Evolutionary conservation across 306 rosid species (phyloP).

Genomic region (Cyclanthera cordifolia): DNA sequence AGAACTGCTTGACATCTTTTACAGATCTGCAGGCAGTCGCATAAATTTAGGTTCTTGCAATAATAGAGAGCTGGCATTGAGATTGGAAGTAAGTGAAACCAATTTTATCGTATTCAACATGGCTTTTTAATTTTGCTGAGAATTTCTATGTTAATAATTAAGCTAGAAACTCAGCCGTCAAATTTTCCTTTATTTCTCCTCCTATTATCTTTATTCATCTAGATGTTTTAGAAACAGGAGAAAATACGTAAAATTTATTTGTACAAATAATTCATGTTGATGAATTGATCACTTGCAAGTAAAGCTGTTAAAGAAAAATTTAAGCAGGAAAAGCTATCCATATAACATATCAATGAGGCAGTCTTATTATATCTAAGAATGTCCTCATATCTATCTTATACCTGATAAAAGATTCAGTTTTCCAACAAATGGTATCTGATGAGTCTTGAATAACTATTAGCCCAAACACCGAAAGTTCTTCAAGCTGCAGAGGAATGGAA

Average conservation of each 20-base stretch:
- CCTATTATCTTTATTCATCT: background rate
- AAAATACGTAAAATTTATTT: background rate
- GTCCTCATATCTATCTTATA: constrained; percentile 11
- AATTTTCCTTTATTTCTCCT: background rate
- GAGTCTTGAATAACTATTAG: constrained; percentile 41
- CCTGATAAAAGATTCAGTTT: constrained; percentile 43
- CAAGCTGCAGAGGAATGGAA: constrained; percentile 35
- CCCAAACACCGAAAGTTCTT: constrained; percentile 37
- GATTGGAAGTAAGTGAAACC: too few species aligned
- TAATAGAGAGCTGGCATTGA: too few species aligned
- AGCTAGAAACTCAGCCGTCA: background rate
- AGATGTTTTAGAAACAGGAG: background rate
- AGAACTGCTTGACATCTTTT: constrained; percentile 45
- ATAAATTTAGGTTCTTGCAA: background rate
- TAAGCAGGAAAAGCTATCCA: background rate
- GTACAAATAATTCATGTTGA: background rate
- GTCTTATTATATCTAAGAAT: background rate
- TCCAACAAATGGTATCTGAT: constrained; percentile 68
- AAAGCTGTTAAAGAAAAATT: background rate
- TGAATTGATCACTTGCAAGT: background rate
- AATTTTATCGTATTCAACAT: too few species aligned
- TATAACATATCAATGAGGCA: background rate
- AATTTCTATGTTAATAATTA: background rate
- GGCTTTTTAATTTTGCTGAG: background rate
- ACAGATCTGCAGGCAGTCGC: constrained; percentile 43